A percentile compares a stretch with the other conserved stretches of the same genome.
Evolutionary conservation across 768 basidiomycete genomes (phyloP).

Genomic region (Phanerodontia chrysosporium): DNA sequence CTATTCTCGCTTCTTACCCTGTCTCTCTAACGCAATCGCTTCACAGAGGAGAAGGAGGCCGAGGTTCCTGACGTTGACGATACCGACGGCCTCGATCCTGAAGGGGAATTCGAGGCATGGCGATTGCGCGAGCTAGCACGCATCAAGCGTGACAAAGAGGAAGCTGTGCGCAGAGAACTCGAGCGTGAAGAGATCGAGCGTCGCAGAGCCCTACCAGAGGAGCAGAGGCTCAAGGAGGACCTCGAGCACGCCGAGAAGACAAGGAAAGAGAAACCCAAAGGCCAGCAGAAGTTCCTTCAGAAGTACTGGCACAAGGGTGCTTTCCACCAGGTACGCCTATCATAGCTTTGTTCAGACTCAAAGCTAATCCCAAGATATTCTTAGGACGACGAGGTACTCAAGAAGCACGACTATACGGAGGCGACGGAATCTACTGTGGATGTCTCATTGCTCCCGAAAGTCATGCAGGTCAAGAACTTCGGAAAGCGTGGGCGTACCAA

Average conservation of each 20-base stretch:
- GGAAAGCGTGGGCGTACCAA: conserved; percentile 90
- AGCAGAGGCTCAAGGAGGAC: conserved; percentile 89
- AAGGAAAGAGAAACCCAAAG: conserved; percentile 86
- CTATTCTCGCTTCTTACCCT: not conserved
- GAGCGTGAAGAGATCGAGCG: conserved; percentile 92
- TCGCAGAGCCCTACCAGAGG: conserved; percentile 88
- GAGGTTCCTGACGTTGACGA: conserved; percentile 88
- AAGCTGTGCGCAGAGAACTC: conserved; percentile 70
- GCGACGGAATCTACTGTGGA: conserved; percentile 88
- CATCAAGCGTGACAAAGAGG: conserved; percentile 93
- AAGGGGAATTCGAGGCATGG: conserved; percentile 94
- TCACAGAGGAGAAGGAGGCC: conserved; percentile 83
- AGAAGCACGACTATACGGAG: conserved; percentile 81
- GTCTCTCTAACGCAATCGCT: not conserved
- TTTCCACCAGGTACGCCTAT: conserved; percentile 79
- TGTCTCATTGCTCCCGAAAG: conserved; percentile 82
- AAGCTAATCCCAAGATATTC: conserved; percentile 1
- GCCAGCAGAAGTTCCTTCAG: conserved; percentile 88
- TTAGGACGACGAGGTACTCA: conserved; percentile 86
- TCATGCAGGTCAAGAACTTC: conserved; percentile 97
- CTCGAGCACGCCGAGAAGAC: conserved; percentile 78
- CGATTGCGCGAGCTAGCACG: conserved; percentile 88
- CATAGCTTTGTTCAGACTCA: not conserved
- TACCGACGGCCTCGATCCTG: conserved; percentile 87
- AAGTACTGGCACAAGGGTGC: conserved; percentile 99